Evolutionary conservation across 163 green algal species (phyloP).

Genomic region (Chlamydomonas reinhardtii): DNA sequence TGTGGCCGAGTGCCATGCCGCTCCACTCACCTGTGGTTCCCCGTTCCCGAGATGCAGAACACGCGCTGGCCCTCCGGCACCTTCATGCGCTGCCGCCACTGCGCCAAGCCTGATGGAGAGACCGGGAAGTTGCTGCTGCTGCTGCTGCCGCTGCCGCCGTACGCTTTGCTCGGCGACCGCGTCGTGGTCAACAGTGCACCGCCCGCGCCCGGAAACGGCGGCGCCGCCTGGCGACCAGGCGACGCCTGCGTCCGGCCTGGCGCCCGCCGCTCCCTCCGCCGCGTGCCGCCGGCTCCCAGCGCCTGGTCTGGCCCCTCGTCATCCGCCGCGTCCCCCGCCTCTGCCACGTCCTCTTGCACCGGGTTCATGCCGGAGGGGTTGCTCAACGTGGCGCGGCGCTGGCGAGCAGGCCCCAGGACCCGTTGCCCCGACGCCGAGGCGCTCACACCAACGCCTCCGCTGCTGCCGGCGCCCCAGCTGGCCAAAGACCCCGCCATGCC

Average conservation of each 20-base stretch:
- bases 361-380: not conserved
- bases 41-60: slow-evolving; percentile 53
- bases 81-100: slow-evolving; percentile 15
- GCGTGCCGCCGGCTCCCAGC: not conserved
- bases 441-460: too few species aligned
- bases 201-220: too few species aligned
- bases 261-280: not conserved
- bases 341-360: not conserved
- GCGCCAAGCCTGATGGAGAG: not conserved
- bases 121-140: not conserved
- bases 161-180: too few species aligned
- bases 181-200: too few species aligned
- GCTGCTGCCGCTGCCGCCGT: not conserved
- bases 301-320: slow-evolving; percentile 11
- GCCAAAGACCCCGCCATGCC: not conserved
- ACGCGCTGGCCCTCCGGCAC: slow-evolving; percentile 26
- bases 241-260: not conserved
- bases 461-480: too few species aligned
- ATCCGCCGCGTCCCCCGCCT: not conserved
- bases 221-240: too few species aligned
- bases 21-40: slow-evolving; percentile 23
- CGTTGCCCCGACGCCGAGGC: not conserved
- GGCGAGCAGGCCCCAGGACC: not conserved
- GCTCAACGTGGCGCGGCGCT: not conserved
- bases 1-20: too few species aligned